Conservation (phyloP, 495 filamentous ascomycete species). For the Halenospora varia region DNA sequence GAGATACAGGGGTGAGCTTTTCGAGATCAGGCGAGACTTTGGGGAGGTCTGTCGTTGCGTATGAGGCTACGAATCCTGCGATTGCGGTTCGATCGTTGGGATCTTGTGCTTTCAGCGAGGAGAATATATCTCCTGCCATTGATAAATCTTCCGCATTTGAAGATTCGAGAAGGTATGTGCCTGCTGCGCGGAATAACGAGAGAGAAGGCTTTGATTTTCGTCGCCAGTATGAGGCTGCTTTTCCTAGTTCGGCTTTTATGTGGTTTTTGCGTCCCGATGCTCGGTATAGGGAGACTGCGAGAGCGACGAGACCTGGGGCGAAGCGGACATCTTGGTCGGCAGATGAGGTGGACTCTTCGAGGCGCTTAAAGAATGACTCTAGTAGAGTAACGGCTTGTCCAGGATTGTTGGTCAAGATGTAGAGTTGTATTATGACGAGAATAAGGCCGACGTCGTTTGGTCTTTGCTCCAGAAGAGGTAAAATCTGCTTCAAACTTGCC, state of each 20-base stretch:
- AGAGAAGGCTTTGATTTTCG: constrained; percentile 41
- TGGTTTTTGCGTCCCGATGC: constrained; percentile 71
- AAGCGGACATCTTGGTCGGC: constrained; percentile 64
- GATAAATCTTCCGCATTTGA: constrained; percentile 58
- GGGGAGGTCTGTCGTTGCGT: constrained; percentile 60
- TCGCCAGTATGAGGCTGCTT: constrained; percentile 80
- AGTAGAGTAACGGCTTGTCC: constrained; percentile 71
- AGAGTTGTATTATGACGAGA: constrained; percentile 80
- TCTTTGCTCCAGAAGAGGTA: constrained; percentile 68
- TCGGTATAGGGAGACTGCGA: constrained; percentile 77
- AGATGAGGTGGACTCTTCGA: constrained; percentile 62
- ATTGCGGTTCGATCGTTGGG: constrained; percentile 59
- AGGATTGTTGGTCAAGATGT: constrained; percentile 69
- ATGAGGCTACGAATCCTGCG: constrained; percentile 81
- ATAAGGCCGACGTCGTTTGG: constrained; percentile 82
- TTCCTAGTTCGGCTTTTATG: constrained; percentile 66
- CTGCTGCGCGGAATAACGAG: constrained; percentile 72
- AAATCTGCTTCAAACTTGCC: constrained; percentile 66
- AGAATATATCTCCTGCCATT: constrained; percentile 72
- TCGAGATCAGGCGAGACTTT: constrained; percentile 57
- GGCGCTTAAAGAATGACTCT: constrained; percentile 65
- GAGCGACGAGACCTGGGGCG: constrained; percentile 81
- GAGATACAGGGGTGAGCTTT: constrained; percentile 59
- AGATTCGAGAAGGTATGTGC: constrained; percentile 72
- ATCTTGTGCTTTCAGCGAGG: constrained; percentile 56